These are phyloP conservation scores for Solanum chmielewskii DNA, from an alignment of 257 asterid species.

Conservation along the genomic window DNA sequence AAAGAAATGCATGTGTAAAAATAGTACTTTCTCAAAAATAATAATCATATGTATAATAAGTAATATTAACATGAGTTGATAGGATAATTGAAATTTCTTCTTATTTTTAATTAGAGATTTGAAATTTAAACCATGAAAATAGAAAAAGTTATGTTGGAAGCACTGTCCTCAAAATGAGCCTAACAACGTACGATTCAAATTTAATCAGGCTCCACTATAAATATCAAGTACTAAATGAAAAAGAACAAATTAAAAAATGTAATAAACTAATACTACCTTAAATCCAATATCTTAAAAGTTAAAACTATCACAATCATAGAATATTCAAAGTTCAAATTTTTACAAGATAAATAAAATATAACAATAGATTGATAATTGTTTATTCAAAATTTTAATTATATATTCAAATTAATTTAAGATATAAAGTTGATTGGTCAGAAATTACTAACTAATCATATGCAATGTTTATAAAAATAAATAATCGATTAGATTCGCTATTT, in stretches of 20 bases:
- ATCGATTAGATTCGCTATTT: background rate
- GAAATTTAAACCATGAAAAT: no score
- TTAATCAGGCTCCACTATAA: no score
- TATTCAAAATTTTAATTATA: background rate
- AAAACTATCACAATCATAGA: background rate
- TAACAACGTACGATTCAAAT: fast-evolving
- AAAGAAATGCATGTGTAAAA: background rate
- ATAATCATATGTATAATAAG: background rate
- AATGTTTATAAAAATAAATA: background rate
- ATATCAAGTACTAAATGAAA: fast-evolving
- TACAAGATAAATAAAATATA: background rate
- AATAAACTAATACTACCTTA: background rate
- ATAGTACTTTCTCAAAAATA: background rate
- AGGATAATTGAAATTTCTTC: no score
- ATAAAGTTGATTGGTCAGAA: background rate
- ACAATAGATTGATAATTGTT: background rate
- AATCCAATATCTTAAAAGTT: background rate
- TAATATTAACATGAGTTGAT: background rate
- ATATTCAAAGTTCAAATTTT: background rate
- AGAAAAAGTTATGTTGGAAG: background rate
- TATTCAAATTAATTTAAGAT: background rate
- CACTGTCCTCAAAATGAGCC: background rate
- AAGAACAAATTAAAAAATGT: no score
- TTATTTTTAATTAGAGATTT: no score
- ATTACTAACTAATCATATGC: background rate